Evolutionary conservation across 768 basidiomycete genomes (phyloP).

Genomic region (Mycena alexandri): DNA sequence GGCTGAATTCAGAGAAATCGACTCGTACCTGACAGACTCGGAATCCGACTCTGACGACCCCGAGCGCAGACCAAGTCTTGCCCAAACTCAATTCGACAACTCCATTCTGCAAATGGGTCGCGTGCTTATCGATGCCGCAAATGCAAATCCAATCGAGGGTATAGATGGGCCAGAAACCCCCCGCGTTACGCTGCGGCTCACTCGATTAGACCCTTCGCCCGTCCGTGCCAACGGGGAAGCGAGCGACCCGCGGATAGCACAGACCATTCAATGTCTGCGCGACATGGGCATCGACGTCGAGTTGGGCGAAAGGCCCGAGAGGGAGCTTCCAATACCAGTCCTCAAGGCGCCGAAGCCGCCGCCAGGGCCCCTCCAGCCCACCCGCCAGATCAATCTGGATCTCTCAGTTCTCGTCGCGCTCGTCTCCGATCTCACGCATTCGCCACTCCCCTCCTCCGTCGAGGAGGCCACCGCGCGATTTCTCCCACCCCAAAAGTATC

Average conservation of each 20-base stretch:
- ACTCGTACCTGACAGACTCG: conserved; percentile 81
- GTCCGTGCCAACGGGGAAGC: conserved; percentile 41
- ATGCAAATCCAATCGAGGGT: conserved; percentile 64
- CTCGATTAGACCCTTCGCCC: conserved; percentile 69
- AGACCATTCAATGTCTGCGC: conserved; percentile 68
- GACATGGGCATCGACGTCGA: conserved; percentile 76
- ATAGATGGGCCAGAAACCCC: conserved; percentile 51
- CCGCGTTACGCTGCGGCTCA: conserved; percentile 72
- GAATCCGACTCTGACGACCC: conserved; percentile 61
- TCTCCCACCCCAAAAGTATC: conserved; percentile 67
- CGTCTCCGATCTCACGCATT: conserved; percentile 85
- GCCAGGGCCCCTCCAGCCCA: conserved; percentile 57
- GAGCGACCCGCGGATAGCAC: conserved; percentile 68
- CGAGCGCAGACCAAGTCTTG: conserved; percentile 53
- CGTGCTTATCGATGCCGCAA: conserved; percentile 73
- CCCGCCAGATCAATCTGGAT: conserved; percentile 80
- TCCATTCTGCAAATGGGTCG: conserved; percentile 80
- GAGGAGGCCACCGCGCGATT: conserved; percentile 77
- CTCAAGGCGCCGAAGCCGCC: conserved; percentile 20
- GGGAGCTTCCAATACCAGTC: conserved; percentile 40
- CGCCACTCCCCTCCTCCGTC: conserved; percentile 66
- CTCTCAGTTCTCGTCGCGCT: conserved; percentile 88
- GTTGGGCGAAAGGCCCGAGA: conserved; percentile 67
- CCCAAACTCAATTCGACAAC: conserved; percentile 73
- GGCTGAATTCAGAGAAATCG: conserved; percentile 87